A percentile compares a stretch with the other conserved stretches of the same genome.
phyloP scores from a whole-genome alignment of 2,329 filamentous ascomycete species.

The Phialophora expanda region DNA sequence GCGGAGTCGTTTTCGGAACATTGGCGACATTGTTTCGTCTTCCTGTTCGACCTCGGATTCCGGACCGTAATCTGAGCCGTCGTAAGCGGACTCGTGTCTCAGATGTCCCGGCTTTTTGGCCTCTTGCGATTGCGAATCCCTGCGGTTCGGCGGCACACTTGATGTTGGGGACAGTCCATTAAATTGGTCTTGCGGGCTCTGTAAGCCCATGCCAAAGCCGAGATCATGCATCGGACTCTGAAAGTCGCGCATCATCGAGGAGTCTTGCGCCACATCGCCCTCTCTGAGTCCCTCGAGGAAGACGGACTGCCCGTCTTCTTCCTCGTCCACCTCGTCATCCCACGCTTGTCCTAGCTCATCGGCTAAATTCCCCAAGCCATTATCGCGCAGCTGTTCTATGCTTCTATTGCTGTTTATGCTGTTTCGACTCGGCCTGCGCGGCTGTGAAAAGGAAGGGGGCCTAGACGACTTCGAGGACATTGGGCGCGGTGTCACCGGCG shows the following conservation, averaged over 20 bases:
- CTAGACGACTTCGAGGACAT: slow-evolving; percentile 45
- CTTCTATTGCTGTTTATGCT: slow-evolving; percentile 45
- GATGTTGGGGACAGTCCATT: slow-evolving; percentile 22
- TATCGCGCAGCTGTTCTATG: slow-evolving; percentile 43
- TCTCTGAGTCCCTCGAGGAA: slow-evolving; percentile 44
- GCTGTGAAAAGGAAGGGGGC: slow-evolving; percentile 34
- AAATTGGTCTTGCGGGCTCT: slow-evolving; percentile 35
- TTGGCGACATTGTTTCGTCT: slow-evolving; percentile 56
- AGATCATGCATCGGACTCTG: slow-evolving; percentile 38
- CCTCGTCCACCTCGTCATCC: slow-evolving; percentile 57
- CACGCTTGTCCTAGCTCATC: slow-evolving; percentile 68
- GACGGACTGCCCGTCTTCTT: slow-evolving; percentile 53
- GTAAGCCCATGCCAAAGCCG: slow-evolving; percentile 32
- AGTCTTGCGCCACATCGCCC: slow-evolving; percentile 40
- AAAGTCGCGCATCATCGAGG: slow-evolving; percentile 18
- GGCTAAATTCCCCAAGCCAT: slow-evolving; percentile 65
- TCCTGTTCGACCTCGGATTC: slow-evolving; percentile 61
- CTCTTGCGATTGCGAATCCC: slow-evolving; percentile 47
- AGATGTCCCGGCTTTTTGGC: slow-evolving; percentile 46
- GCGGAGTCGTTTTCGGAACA: slow-evolving; percentile 61
- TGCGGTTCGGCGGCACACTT: slow-evolving; percentile 46
- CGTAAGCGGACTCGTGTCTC: slow-evolving; percentile 56
- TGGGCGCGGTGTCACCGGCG: slow-evolving; percentile 48
- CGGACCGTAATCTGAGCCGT: slow-evolving; percentile 64
- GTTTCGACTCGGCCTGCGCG: slow-evolving; percentile 33